phyloP scores from a whole-genome alignment of 2,329 filamentous ascomycete genomes.

The Cladophialophora chaetospira region DNA sequence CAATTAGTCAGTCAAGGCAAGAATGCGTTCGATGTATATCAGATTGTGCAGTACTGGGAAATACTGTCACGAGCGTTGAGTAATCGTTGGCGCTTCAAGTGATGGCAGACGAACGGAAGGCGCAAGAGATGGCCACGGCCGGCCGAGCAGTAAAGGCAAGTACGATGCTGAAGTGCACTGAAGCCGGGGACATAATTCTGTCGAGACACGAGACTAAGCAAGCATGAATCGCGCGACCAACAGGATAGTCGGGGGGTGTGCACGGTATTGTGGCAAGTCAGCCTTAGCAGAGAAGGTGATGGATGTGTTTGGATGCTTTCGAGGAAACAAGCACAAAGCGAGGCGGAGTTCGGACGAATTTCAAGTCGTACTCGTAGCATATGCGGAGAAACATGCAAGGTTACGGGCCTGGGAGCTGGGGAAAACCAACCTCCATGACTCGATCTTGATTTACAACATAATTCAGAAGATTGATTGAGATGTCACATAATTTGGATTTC shows the following conservation, averaged over 20 bases:
- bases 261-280: conserved; percentile 16
- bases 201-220: neutral
- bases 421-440: no score
- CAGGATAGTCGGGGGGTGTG: neutral
- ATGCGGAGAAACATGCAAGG: neutral
- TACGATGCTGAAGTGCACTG: conserved; percentile 2
- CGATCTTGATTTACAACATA: no score
- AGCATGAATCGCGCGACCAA: neutral
- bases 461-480: no score
- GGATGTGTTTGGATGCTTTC: conserved; percentile 26
- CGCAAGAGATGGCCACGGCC: neutral
- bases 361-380: neutral
- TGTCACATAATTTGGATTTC: no score
- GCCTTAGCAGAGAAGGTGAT: conserved; percentile 25
- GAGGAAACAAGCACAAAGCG: neutral
- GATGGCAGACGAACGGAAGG: conserved; percentile 2
- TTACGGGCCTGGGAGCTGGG: no score
- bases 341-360: conserved; percentile 7
- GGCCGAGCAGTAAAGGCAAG: neutral
- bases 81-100: conserved; percentile 5
- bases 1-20: neutral
- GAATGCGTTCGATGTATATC: neutral
- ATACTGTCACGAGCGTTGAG: neutral
- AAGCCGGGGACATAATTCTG: conserved; percentile 7
- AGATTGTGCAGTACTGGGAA: neutral